Base-by-base conservation (phyloP, 1,284 basidiomycete species). In the Naganishia albida region DNA sequence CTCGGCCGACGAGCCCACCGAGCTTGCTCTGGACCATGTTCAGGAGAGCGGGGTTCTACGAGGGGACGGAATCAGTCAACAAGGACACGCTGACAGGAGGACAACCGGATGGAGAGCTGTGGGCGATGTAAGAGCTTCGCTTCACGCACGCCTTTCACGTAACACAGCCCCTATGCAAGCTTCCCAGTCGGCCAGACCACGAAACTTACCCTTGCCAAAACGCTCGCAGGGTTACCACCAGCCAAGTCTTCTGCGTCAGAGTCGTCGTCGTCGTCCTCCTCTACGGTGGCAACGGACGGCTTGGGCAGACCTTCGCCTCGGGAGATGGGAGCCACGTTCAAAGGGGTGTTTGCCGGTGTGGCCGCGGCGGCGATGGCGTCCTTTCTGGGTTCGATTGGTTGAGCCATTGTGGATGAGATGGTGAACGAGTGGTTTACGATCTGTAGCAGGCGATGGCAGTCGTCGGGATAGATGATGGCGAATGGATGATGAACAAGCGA, bases 261-360 rank as follows among this genome's bases (percentile, higher is more conserved):
- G 15, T 74, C 74, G 26, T 75, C 78, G 30, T 74, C 75, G 62
- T 77, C 77, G 44, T 75, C 76, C 71, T 87, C 87, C 65, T 82
- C 84, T 71, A 85, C 85, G 74, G 88, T 88, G 69, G 83, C 79
- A 73, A 89, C 88, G 72, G 86, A 85, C 62, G 87, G 87, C 59
- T 88, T 87, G 50, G 87, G 87, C 67, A 89, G 81, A 63, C 78
- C 78, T 65, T 81, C 81, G 69, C 87, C 84, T 65, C 80, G 80
- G 25, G 86, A 82, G 76, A 90, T 85, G 62, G 87, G 87, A 23
- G 85, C 85, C 64, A 86, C 85, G 68, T 82, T 85, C 72, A 90
- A 81, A 18, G 89, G 89, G 16, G 89, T 90, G 82, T 91, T 91
- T 77, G 89, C 87, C 16, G 89, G 89, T 25, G 89, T 91, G 23